These are phyloP conservation scores for Podila clonocystis DNA, from an alignment of 192 early-diverging fungal species.

Conservation along the genomic window DNA sequence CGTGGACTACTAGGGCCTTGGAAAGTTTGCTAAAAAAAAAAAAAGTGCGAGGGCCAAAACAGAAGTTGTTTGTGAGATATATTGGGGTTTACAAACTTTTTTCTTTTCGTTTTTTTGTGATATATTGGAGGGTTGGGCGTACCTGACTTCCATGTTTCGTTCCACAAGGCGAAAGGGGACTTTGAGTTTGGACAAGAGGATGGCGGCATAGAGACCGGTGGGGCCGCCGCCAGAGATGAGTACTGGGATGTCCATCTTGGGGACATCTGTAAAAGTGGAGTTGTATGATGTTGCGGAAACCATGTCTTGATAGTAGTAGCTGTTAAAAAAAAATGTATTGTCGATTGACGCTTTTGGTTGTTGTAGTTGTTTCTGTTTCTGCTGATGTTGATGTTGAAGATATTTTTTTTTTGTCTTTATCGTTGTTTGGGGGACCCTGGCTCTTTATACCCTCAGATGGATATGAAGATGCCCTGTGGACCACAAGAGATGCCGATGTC, in stretches of 20 bases:
- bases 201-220: slow-evolving; percentile 36
- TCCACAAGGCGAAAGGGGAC: slow-evolving; percentile 39
- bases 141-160: slow-evolving; percentile 24
- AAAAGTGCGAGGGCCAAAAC: too few species aligned
- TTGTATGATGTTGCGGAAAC: neutral
- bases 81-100: too few species aligned
- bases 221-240: slow-evolving; percentile 48
- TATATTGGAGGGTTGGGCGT: neutral
- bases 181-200: slow-evolving; percentile 41
- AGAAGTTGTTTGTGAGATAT: too few species aligned
- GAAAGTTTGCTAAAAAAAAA: slow-evolving; percentile 1
- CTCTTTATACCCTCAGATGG: too few species aligned
- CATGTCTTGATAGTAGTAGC: neutral
- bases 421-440: too few species aligned
- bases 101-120: too few species aligned
- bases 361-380: neutral
- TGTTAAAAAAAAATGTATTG: neutral
- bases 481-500: too few species aligned
- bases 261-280: neutral
- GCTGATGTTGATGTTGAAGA: too few species aligned
- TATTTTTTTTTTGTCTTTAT: too few species aligned
- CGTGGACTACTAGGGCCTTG: slow-evolving; percentile 43
- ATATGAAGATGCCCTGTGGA: too few species aligned
- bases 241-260: slow-evolving; percentile 19
- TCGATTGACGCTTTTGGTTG: neutral